Conservation (phyloP, 805 yeast species). For the Candida namnaoensis region DNA sequence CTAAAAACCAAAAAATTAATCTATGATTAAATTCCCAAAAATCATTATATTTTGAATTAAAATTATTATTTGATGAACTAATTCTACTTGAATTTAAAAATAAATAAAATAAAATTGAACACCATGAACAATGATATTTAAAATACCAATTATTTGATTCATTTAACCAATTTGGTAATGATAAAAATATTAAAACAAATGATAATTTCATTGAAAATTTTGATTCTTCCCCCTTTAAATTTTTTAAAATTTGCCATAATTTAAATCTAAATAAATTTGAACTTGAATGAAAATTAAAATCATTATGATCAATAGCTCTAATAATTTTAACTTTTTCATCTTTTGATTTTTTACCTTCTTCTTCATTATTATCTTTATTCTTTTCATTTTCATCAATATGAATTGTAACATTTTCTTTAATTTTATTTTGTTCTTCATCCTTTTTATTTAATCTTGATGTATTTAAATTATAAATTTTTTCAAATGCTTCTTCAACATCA, state of each 20-base stretch:
- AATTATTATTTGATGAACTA: constrained; percentile 25
- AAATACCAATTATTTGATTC: constrained; percentile 33
- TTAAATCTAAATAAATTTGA: constrained; percentile 24
- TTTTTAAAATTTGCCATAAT: constrained; percentile 27
- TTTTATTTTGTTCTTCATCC: background rate
- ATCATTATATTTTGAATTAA: background rate
- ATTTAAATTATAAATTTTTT: constrained; percentile 32
- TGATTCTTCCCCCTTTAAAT: constrained; percentile 27
- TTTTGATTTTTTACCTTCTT: background rate
- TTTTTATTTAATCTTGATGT: constrained; percentile 28
- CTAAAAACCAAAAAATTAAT: constrained; percentile 25
- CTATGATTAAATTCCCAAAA: constrained; percentile 17
- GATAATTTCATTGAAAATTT: constrained; percentile 35
- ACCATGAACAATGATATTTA: constrained; percentile 34
- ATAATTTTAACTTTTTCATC: constrained; percentile 6
- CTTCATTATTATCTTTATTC: constrained; percentile 1
- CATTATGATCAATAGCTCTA: constrained; percentile 32
- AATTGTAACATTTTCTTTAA: too few species aligned
- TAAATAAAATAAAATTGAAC: constrained; percentile 25
- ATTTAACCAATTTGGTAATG: constrained; percentile 35
- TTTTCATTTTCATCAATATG: background rate
- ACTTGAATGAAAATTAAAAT: constrained; percentile 31
- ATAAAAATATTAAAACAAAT: constrained; percentile 25
- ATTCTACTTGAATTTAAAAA: constrained; percentile 32
- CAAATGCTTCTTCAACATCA: constrained; percentile 38